Percentiles rank a stretch among this genome's conserved stretches.
Evolutionary conservation across 2,329 filamentous ascomycete genomes (phyloP).

Genomic region (Cytospora schulzeri): DNA sequence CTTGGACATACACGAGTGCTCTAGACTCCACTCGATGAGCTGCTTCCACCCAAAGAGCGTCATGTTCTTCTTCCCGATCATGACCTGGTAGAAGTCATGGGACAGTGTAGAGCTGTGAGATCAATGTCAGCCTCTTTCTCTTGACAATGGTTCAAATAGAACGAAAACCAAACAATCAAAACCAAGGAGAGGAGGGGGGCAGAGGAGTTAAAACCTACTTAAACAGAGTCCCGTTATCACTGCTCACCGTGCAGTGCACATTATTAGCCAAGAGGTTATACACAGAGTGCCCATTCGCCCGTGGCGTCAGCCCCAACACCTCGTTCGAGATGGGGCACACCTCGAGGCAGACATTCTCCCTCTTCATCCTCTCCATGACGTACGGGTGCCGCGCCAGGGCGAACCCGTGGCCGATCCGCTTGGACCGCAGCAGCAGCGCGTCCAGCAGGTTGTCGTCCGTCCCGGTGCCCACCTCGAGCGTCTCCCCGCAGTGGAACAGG

Average conservation of each 20-base stretch:
- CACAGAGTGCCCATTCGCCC: conserved; percentile 66
- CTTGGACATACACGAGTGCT: conserved; percentile 57
- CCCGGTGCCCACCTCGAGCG: conserved; percentile 65
- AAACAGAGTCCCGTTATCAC: conserved; percentile 75
- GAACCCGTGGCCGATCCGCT: conserved; percentile 75
- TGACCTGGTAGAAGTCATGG: conserved; percentile 77
- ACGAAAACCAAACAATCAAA: no score
- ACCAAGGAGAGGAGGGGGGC: neutral
- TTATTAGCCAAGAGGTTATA: conserved; percentile 71
- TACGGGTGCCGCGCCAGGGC: conserved; percentile 67
- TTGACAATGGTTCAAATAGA: no score
- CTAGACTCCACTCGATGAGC: conserved; percentile 63
- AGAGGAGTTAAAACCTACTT: conserved; percentile 46
- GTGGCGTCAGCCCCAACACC: conserved; percentile 68
- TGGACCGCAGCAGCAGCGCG: conserved; percentile 65
- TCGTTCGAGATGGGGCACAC: conserved; percentile 79
- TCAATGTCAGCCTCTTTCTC: neutral
- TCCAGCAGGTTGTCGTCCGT: conserved; percentile 70
- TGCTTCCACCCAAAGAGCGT: conserved; percentile 72
- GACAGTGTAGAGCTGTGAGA: conserved; percentile 64
- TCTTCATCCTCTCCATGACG: conserved; percentile 67
- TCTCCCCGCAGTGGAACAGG: conserved; percentile 59
- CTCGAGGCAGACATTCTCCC: conserved; percentile 69
- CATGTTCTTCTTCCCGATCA: conserved; percentile 69
- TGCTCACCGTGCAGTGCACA: conserved; percentile 73